Evolutionary conservation across 108 stramenopile genomes (phyloP), one percentile per base, ranked within the genome.

Genomic region (Discostella stelligeroides): DNA sequence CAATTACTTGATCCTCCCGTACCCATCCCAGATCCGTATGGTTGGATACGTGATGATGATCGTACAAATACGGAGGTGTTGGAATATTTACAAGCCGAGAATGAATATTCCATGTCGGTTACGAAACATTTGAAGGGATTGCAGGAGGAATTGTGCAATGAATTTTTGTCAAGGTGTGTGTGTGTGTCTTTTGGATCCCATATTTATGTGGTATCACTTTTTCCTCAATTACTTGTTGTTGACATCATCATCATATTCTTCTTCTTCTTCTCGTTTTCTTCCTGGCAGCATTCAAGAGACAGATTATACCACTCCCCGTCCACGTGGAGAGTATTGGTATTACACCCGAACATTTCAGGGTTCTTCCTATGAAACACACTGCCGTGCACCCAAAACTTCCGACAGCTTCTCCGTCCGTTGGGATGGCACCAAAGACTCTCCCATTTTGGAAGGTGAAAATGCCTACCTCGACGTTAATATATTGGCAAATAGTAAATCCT

Each of bases 311-410:
- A 72, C 81, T 18, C 96, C 96, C 8, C 63, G 76, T 3, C 81
- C 85, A n/a, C 57, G 81, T 2, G 90, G 88, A 4, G 75, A 82
- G 15, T 83, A 70, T 60, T 79, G 67, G 51, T 97, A 97, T 79
- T 98, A 96, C 79, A 83, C 96, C 17, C 81, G 96, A 7, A 97
- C 96, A 11, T 87, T 85, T 59, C 72, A 92, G 76, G 98, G 98
- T 28, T 88, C 83, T 50, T 82, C 88, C 27, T 98, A 97, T 71
- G 60, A 60, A 21, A 62, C 85, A 9, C 85, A 90, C 68, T 96
- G 95, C 68, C 85, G 97, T 28, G 89, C 90, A 37, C 88, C 87
- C 0, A 66, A 72, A 18, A 47, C 57, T 7, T 15, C 21, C 9
- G 72, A 70, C 0, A 49, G 62, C 15, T 40, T 38, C 28, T 48